Evolutionary conservation across 2,329 filamentous ascomycete genomes (phyloP).

Genomic region (Penicillium sp.): DNA sequence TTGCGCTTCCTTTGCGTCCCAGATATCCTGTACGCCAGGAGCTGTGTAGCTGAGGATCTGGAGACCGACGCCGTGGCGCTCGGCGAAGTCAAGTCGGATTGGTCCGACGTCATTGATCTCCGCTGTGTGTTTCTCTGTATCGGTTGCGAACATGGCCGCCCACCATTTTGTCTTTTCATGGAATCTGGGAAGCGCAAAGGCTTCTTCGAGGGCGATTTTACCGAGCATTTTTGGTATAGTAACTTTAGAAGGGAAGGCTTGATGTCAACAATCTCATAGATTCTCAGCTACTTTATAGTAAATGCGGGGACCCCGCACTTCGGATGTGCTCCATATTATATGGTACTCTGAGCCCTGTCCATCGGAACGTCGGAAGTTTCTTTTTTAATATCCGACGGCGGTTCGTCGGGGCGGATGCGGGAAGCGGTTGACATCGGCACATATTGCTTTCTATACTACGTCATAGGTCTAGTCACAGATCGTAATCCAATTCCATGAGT

Average conservation of each 20-base stretch:
- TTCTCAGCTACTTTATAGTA: background rate
- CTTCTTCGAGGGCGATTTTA: conserved; percentile 63
- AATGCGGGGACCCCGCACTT: conserved; percentile 11
- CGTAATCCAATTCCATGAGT: conserved; percentile 29
- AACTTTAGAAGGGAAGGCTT: background rate
- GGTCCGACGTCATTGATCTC: conserved; percentile 54
- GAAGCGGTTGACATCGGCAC: background rate
- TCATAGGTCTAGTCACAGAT: background rate
- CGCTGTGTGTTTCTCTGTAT: conserved; percentile 56
- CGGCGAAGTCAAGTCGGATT: conserved; percentile 44
- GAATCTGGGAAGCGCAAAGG: conserved; percentile 59
- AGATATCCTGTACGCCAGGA: conserved; percentile 50
- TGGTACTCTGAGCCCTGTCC: background rate
- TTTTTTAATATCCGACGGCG: conserved; percentile 1
- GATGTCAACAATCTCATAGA: background rate
- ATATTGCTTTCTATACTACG: background rate
- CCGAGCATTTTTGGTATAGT: conserved; percentile 50
- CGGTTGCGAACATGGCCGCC: conserved; percentile 59
- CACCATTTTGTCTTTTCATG: conserved; percentile 60
- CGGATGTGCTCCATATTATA: background rate
- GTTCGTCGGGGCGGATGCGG: conserved; percentile 7
- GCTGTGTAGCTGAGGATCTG: conserved; percentile 51
- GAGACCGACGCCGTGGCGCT: conserved; percentile 49
- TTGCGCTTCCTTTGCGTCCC: conserved; percentile 45
- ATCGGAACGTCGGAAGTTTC: conserved; percentile 1